These are phyloP conservation scores for Penicillium malachiteum DNA, from an alignment of 495 filamentous ascomycete genomes.

Conservation along the genomic window DNA sequence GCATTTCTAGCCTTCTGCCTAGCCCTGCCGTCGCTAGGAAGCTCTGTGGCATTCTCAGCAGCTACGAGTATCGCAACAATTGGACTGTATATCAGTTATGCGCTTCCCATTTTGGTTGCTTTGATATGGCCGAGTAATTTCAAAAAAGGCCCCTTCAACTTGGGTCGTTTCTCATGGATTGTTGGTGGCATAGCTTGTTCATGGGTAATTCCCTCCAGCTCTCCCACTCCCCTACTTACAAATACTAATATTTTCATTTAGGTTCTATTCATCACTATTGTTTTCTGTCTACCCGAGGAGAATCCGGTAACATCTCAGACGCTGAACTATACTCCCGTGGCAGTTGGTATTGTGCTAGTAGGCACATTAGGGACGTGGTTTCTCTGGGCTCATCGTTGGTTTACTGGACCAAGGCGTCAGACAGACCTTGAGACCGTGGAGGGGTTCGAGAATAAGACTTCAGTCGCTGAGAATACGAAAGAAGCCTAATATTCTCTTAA, in stretches of 20 bases:
- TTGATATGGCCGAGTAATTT: neutral
- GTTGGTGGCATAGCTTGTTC: neutral
- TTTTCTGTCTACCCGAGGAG: neutral
- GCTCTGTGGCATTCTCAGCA: neutral
- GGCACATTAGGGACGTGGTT: neutral
- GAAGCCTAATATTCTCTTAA: neutral
- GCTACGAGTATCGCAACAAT: neutral
- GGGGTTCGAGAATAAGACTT: neutral
- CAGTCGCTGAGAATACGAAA: neutral
- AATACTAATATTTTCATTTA: neutral
- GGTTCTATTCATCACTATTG: neutral
- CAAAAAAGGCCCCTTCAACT: neutral
- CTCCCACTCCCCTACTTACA: neutral
- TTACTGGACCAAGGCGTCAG: neutral
- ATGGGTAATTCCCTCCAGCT: neutral
- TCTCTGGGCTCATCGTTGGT: neutral
- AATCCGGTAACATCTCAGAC: neutral
- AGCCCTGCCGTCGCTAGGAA: neutral
- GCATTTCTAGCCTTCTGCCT: neutral
- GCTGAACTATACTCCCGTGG: neutral
- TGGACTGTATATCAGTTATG: neutral
- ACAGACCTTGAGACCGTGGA: neutral
- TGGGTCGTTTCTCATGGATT: neutral
- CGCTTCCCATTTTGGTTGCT: neutral
- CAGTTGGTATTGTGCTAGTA: neutral